Evolutionary conservation across 192 early-diverging fungal genomes (phyloP).

Genomic region (Chytriomyces sp.): DNA sequence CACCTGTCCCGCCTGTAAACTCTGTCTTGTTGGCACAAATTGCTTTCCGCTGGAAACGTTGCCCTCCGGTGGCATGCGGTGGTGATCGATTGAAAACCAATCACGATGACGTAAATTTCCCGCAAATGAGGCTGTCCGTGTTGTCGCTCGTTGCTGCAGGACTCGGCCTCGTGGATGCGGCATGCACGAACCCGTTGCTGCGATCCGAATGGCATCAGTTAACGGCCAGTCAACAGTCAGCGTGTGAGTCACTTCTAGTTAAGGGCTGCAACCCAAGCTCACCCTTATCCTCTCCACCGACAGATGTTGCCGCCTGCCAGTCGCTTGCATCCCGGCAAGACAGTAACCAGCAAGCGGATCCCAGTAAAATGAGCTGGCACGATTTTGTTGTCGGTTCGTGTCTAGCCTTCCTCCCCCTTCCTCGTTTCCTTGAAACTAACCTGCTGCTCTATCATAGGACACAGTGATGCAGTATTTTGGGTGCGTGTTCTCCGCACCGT

Average conservation of each 20-base stretch:
- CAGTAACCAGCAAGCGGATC: not conserved
- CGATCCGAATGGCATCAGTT: not conserved
- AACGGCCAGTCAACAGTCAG: not conserved
- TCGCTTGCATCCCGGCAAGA: not conserved
- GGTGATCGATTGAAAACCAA: too few relatives aligned
- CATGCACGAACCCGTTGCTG: not conserved
- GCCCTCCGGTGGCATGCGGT: too few relatives aligned
- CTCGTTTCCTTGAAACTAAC: not conserved
- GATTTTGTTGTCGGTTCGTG: too few relatives aligned
- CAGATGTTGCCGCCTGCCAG: not conserved
- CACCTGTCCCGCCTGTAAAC: too few relatives aligned
- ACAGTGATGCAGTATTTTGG: not conserved
- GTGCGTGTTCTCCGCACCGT: not conserved
- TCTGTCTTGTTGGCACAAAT: too few relatives aligned
- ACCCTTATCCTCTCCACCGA: not conserved
- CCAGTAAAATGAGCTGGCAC: not conserved
- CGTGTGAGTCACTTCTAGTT: not conserved
- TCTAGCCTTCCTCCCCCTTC: too few relatives aligned
- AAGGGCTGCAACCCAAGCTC: not conserved
- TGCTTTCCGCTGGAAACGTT: too few relatives aligned
- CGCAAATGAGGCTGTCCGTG: too few relatives aligned
- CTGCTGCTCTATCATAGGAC: not conserved
- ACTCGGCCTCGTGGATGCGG: not conserved
- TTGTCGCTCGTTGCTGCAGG: too few relatives aligned
- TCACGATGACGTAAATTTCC: too few relatives aligned